Evolutionary conservation across 108 stramenopile genomes (phyloP).

Genomic region (Pseudonitzschia multiseries): DNA sequence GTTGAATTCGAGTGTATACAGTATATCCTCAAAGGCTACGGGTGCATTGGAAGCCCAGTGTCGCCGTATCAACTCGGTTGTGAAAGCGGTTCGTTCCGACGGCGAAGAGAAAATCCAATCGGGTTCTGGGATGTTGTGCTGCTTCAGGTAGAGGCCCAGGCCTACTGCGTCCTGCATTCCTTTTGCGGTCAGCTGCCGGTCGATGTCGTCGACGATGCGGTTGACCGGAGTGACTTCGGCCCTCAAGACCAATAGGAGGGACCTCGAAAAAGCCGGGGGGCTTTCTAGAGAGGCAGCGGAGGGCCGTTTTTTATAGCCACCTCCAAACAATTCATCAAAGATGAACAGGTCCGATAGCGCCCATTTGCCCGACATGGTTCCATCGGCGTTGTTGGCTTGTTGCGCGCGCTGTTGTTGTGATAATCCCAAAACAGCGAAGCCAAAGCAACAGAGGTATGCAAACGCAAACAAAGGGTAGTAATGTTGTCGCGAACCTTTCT

Average conservation of each 20-base stretch:
- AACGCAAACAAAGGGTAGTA: too few species aligned
- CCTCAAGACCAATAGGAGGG: not conserved
- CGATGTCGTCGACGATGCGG: not conserved
- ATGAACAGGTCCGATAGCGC: not conserved
- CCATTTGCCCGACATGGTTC: too few species aligned
- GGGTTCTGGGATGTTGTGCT: constrained; percentile 10
- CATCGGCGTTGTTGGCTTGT: not conserved
- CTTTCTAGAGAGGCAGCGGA: not conserved
- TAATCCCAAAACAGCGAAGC: too few species aligned
- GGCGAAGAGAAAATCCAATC: constrained; percentile 17
- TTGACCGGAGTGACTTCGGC: not conserved
- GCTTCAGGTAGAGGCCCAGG: constrained; percentile 1
- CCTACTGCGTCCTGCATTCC: constrained; percentile 15
- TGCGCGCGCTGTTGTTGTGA: too few species aligned
- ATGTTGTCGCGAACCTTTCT: too few species aligned
- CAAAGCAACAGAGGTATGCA: too few species aligned
- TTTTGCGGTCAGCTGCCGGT: constrained; percentile 5
- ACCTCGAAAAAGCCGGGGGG: not conserved
- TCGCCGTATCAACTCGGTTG: constrained; percentile 10
- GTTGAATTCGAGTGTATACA: constrained; percentile 11
- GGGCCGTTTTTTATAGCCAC: not conserved
- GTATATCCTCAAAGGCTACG: constrained; percentile 15
- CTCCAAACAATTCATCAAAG: not conserved
- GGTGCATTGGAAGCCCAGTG: constrained; percentile 9
- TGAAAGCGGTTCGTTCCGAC: constrained; percentile 8